Evolutionary conservation across 2,329 filamentous ascomycete species (phyloP), one percentile per base, ranked within the genome.

Genomic region (Sphaerulina populicola): DNA sequence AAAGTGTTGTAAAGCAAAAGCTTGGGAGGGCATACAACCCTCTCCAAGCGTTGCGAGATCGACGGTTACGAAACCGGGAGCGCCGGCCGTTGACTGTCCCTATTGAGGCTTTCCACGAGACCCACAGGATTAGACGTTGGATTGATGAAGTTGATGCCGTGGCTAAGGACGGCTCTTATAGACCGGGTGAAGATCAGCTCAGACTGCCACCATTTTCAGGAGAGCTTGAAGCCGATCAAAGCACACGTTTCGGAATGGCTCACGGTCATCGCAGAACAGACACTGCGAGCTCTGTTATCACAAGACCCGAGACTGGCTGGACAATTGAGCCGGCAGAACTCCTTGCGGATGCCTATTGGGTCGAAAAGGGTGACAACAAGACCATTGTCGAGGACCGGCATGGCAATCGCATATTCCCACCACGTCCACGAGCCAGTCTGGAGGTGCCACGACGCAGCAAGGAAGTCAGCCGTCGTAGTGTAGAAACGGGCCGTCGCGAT

Each of bases 1-100:
- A 62, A 27, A 68, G 61, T 57, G 37, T 41, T 15, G 66, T 61
- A 54, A 66, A 66, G 54, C 57, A 67, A 38, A 63, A 52, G n/a
- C 59, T 83, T 6, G 85, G 86, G 4, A 82, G 90, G 47, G 71
- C 75, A 2, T 97, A 97, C 66, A 95, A 98, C 65, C 93, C 91
- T 4, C 71, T 98, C 21, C 93, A 97, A 68, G 88, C 88, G 60
- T 86, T 97, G 49, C 83, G 93, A 15, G 97, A 98, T 64, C 80
- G 91, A 43, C 91, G 90, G 65, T 79, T 93, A 10, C 79, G 93
- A 56, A 84, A 85, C 23, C 79, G 90, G 12, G 87, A 94, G 69
- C 80, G 87, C 37, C 83, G 79, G 57, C 71, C 78, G 0, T 83
- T 95, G 31, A 81, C 93, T 61, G 82, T 86, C 12, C 82, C 88